phyloP scores from a whole-genome alignment of 192 early-diverging fungal genomes.

The Cladochytrium replicatum region DNA sequence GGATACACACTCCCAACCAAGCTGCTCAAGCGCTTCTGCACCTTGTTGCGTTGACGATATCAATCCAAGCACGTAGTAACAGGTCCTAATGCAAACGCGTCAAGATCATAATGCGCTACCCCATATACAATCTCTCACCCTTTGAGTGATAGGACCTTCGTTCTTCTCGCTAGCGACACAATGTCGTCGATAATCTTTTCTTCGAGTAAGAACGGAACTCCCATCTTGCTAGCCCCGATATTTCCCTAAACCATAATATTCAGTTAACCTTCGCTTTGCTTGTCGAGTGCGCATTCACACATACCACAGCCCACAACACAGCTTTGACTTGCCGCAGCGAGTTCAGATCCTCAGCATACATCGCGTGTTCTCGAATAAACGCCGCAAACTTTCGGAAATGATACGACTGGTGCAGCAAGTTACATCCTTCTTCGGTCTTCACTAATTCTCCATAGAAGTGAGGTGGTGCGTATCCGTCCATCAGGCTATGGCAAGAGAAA shows the following conservation, averaged over 20 bases:
- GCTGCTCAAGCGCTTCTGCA: constrained; percentile 54
- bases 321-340: constrained; percentile 55
- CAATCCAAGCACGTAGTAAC: constrained; percentile 62
- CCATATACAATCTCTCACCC: constrained; percentile 38
- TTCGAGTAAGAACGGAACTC: constrained; percentile 60
- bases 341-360: constrained; percentile 20
- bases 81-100: constrained; percentile 41
- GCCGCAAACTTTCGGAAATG: constrained; percentile 58
- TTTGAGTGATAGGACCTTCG: constrained; percentile 58
- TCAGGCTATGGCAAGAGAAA: constrained; percentile 1
- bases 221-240: constrained; percentile 58
- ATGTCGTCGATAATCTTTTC: constrained; percentile 65
- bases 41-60: constrained; percentile 60
- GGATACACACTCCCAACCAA: constrained; percentile 66
- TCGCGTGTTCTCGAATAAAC: constrained; percentile 39
- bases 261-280: not conserved
- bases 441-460: constrained; percentile 78
- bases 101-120: not conserved
- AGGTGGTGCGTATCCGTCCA: constrained; percentile 28
- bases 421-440: constrained; percentile 63
- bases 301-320: constrained; percentile 68
- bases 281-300: constrained; percentile 4
- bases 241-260: constrained; percentile 43
- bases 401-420: constrained; percentile 46
- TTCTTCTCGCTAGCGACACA: constrained; percentile 53